Base-by-base conservation (phyloP, 2,329 filamentous ascomycete genomes). In the Aspergillus arachidicola region DNA sequence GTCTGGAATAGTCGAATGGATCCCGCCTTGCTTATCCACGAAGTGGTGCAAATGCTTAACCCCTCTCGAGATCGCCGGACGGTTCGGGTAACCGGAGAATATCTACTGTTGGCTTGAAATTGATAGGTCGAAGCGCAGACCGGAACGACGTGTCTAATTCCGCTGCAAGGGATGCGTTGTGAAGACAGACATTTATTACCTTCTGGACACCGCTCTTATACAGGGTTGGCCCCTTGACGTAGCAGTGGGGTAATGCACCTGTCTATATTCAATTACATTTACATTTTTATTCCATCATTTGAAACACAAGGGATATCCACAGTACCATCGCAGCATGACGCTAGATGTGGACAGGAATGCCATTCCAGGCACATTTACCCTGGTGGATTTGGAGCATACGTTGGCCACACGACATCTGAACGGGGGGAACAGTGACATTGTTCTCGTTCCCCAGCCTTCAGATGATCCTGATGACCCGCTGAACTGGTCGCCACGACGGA, bases 391-490 rank as follows among this genome's bases (percentile, higher is more conserved):
- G 7, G 70, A 77, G 5, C 73, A 78, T 65, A 74, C 74, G 21
- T 60, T 78, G 38, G 64, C 71, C 9, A 70, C 72, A 6, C 73
- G 74, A 19, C 73, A 77, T 68, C 61, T 75, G 23, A 68, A 72
- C 12, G 51, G 60, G 16, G 72, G 72, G 0, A 67, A 77, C 38
- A 57, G 65, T 28, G 79, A 81, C 48, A 79, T 83, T 53, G 74
- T 82, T 2, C 71, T 82, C 4, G 74, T 81, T 1, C 81, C 81
- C 0, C 69, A 73, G 2, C 82, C 82, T 0, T 82, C 80, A 1
- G 67, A 71, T 46, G 79, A 84, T 64, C 80, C 80, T 1, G 79
- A 83, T 60, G 81, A 83, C 64, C 81, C 81, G 14, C 68, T 83
- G 56, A 82, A 82, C 54, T 83, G 81, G 81, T 74, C 76, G n/a